phyloP scores from a whole-genome alignment of 2,329 filamentous ascomycete species.

The Apiospora kogelbergensis region DNA sequence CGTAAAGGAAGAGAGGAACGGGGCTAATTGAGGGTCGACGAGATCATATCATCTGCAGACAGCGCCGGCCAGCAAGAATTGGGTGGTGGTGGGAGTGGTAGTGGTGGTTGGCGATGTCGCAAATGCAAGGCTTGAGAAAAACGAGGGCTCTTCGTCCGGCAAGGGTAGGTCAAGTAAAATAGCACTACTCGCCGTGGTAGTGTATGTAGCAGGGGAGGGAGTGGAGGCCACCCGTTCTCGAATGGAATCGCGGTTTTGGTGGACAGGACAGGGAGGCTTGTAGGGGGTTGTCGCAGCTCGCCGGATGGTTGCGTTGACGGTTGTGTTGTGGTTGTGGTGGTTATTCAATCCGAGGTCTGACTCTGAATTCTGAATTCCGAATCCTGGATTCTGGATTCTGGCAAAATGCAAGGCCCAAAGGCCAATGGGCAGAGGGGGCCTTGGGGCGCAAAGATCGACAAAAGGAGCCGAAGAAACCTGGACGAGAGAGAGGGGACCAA shows the following conservation, averaged over 20 bases:
- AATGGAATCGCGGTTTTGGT: neutral
- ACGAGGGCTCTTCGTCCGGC: neutral
- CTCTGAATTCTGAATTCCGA: neutral
- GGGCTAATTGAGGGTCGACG: neutral
- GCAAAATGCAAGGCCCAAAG: neutral
- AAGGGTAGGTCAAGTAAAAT: neutral
- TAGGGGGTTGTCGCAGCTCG: neutral
- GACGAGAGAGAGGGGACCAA: neutral
- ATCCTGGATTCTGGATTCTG: neutral
- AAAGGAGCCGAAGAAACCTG: no score
- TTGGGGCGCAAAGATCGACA: neutral
- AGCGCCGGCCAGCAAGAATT: conserved; percentile 1
- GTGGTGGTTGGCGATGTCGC: conserved; percentile 5
- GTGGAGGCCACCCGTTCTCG: neutral
- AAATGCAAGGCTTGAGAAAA: neutral
- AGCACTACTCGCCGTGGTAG: neutral
- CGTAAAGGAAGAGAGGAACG: neutral
- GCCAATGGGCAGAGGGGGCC: neutral
- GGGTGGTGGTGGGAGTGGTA: neutral
- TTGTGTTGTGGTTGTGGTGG: neutral
- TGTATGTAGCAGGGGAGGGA: neutral
- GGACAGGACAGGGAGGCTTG: neutral
- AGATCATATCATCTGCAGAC: neutral
- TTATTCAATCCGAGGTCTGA: neutral
- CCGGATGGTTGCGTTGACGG: neutral